Evolutionary conservation across 805 yeast species (phyloP).

Genomic region (Saitoella complicata): DNA sequence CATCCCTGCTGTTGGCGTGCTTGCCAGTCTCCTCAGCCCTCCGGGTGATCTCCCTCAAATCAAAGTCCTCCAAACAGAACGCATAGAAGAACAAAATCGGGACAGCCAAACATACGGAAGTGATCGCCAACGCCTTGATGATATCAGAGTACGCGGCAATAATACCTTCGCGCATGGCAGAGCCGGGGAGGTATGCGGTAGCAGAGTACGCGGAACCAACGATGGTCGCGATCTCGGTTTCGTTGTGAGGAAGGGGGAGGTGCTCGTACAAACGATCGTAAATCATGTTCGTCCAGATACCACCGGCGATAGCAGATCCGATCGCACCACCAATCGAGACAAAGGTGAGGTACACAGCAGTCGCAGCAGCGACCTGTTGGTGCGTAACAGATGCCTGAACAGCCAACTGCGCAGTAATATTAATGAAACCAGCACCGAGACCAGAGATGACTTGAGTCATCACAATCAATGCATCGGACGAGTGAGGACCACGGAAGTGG

Average conservation of each 20-base stretch:
- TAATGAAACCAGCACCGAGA: conserved; percentile 59
- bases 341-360: conserved; percentile 35
- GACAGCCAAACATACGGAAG: conserved; percentile 38
- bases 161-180: conserved; percentile 42
- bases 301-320: conserved; percentile 46
- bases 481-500: conserved; percentile 38
- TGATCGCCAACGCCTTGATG: conserved; percentile 41
- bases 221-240: too few species aligned
- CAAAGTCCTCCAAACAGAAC: too few species aligned
- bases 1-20: too few species aligned
- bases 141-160: conserved; percentile 42
- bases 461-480: conserved; percentile 40
- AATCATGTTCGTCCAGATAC: conserved; percentile 34
- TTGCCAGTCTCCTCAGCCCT: too few species aligned
- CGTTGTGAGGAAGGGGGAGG: too few species aligned
- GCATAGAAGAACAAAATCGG: conserved; percentile 28
- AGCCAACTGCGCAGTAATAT: conserved; percentile 46
- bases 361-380: conserved; percentile 41
- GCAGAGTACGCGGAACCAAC: conserved; percentile 21
- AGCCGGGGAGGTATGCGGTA: conserved; percentile 38
- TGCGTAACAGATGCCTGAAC: conserved; percentile 31
- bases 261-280: too few species aligned
- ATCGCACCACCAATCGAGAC: conserved; percentile 44
- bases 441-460: conserved; percentile 51
- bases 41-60: too few species aligned